Evolutionary conservation across 208 protist species (phyloP).

Genomic region (Herpetomonas tarakana): DNA sequence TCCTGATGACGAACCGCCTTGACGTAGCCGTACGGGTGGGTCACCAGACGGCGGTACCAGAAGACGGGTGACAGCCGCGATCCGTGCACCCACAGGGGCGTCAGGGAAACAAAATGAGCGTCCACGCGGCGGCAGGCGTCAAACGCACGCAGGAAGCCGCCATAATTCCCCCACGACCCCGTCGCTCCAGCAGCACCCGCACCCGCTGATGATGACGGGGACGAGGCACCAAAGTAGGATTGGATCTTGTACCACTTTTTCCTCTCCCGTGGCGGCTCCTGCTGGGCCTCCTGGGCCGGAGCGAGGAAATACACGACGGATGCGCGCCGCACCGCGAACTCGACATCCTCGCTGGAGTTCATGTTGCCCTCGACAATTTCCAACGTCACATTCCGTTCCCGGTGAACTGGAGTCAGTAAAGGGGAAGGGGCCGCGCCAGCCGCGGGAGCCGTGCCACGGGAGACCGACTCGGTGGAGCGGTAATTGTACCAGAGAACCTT

Average conservation of each 20-base stretch:
- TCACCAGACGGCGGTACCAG: constrained; percentile 50
- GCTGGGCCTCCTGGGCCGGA: constrained; percentile 10
- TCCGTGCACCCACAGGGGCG: constrained; percentile 52
- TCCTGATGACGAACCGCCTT: constrained; percentile 51
- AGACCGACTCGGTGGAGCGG: not conserved
- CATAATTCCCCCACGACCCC: constrained; percentile 21
- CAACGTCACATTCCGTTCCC: constrained; percentile 19
- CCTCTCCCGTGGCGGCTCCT: not conserved
- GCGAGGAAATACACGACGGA: constrained; percentile 51
- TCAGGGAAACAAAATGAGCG: constrained; percentile 60
- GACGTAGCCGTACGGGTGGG: constrained; percentile 41
- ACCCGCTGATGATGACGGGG: constrained; percentile 7
- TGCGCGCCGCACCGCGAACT: constrained; percentile 49
- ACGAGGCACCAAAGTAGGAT: not conserved
- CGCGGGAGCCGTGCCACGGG: not conserved
- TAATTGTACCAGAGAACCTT: constrained; percentile 39
- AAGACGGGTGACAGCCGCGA: constrained; percentile 50
- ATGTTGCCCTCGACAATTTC: constrained; percentile 59
- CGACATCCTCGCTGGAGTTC: constrained; percentile 25
- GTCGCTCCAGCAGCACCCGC: not conserved
- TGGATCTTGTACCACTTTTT: constrained; percentile 1
- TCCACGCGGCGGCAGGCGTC: constrained; percentile 60
- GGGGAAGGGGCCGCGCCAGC: no score
- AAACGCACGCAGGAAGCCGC: constrained; percentile 41
- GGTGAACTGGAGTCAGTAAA: not conserved